Evolutionary conservation across 495 filamentous ascomycete genomes (phyloP).

Genomic region (Tuber calosporum): DNA sequence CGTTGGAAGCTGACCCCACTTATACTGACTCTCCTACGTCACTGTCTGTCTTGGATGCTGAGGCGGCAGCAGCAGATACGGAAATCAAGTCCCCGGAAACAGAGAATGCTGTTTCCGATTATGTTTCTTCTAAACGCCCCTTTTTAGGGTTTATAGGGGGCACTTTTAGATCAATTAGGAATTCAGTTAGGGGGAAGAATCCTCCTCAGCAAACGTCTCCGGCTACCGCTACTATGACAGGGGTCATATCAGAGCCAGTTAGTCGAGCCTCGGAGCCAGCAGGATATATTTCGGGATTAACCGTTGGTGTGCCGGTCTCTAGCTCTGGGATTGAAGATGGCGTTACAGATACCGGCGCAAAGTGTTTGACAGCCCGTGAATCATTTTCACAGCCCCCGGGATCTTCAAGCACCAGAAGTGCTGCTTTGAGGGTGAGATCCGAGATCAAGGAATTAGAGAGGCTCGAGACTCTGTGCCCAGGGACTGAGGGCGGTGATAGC

Average conservation of each 20-base stretch:
- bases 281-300: neutral
- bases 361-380: conserved; percentile 18
- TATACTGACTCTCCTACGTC: conserved; percentile 4
- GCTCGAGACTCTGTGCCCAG: conserved; percentile 8
- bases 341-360: conserved; percentile 10
- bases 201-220: conserved; percentile 9
- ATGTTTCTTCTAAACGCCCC: conserved; percentile 17
- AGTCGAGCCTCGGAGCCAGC: neutral
- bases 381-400: conserved; percentile 1
- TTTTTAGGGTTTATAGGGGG: conserved; percentile 20
- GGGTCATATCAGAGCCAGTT: neutral
- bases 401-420: neutral
- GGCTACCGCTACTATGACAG: neutral
- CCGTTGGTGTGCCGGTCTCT: conserved; percentile 5
- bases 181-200: conserved; percentile 21
- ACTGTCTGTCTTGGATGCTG: conserved; percentile 9
- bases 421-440: conserved; percentile 4
- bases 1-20: conserved; percentile 11
- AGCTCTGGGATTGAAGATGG: conserved; percentile 7
- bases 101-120: neutral
- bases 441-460: conserved; percentile 8
- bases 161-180: conserved; percentile 19
- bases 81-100: conserved; percentile 4
- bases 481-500: conserved; percentile 16
- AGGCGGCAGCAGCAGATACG: neutral